Evolutionary conservation across 257 asterid species (phyloP), one percentile per base, ranked within the genome.

Genomic region (Perilla frutescens): DNA sequence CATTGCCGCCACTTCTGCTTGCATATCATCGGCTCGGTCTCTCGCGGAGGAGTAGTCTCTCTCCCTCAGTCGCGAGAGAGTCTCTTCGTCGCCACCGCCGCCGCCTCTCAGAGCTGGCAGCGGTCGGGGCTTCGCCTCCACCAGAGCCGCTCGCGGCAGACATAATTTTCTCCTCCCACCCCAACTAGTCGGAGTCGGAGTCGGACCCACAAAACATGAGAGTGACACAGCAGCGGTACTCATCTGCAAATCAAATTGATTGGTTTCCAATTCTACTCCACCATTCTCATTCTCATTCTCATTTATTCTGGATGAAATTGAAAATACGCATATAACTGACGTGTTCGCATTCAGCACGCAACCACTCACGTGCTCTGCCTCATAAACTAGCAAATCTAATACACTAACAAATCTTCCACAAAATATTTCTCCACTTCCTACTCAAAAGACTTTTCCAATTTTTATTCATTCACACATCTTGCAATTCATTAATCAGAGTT

Each of bases 1-100:
- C 97, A 95, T 90, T 5, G 99, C 99, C 81, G 82, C 83, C 34
- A 87, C 97, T 77, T 95, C 99, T 3, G 99, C 93, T 73, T 95
- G 98, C 92, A 92, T 90, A 85, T 95, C 96, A 58, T 87, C 93
- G 45, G 93, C 84, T 63, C 98, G 88, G 84, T 90, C 96, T 83
- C 98, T 83, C 64, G 82, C 12, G 61, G 82, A 40, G 12, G 87
- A 39, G 12, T 87, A 39, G 12, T 34, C 37, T 34, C 37, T 34
- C 5, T 70, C 82, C 60, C 79, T 77, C 26, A 58, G 51, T 54
- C 76, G 83, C 54, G 75, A 66, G 20, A 59, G 75, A 39, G 39
- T 74, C 9, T 71, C 68, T n/a, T 65, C 80, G 10, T 76, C 81
- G 9, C 64, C 78, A 36, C 65, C 66, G 72, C 71, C 60, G 68